A percentile compares a stretch with the other conserved stretches of the same genome.
Evolutionary conservation across 2,329 filamentous ascomycete genomes (phyloP).

Genomic region (Colletotrichum chrysophilum): DNA sequence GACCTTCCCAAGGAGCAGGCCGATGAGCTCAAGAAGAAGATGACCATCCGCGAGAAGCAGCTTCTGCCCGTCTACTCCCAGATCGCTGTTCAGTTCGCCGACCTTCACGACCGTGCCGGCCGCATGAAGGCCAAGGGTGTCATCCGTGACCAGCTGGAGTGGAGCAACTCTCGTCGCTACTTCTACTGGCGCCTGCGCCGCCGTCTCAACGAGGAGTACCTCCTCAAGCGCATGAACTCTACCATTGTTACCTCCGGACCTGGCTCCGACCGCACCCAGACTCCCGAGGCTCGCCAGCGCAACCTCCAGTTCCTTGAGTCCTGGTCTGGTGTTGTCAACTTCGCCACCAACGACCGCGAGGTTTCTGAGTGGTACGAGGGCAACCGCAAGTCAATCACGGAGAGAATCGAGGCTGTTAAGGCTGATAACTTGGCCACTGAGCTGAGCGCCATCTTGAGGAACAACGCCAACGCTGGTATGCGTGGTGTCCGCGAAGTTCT

Average conservation of each 20-base stretch:
- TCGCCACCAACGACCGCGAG: conserved; percentile 78
- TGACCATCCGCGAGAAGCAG: conserved; percentile 83
- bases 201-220: conserved; percentile 95
- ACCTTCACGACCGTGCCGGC: conserved; percentile 94
- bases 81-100: conserved; percentile 95
- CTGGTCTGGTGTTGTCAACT: conserved; percentile 81
- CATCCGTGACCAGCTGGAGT: conserved; percentile 83
- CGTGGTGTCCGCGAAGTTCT: conserved; percentile 88
- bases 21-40: conserved; percentile 80
- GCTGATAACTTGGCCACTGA: conserved; percentile 66
- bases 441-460: conserved; percentile 48
- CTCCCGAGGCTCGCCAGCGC: conserved; percentile 62
- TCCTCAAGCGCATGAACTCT: conserved; percentile 83
- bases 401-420: conserved; percentile 86
- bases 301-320: conserved; percentile 80
- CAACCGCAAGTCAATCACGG: conserved; percentile 81
- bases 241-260: conserved; percentile 40
- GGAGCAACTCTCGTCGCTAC: conserved; percentile 91
- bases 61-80: conserved; percentile 93
- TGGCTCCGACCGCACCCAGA: conserved; percentile 43
- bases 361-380: conserved; percentile 97
- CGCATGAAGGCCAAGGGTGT: conserved; percentile 98
- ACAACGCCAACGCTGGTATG: conserved; percentile 70
- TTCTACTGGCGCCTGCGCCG: conserved; percentile 99
- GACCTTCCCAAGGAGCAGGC: conserved; percentile 76